These are phyloP conservation scores for Theobroma cacao DNA, from an alignment of 345 rosid species.

Conservation along the genomic window DNA sequence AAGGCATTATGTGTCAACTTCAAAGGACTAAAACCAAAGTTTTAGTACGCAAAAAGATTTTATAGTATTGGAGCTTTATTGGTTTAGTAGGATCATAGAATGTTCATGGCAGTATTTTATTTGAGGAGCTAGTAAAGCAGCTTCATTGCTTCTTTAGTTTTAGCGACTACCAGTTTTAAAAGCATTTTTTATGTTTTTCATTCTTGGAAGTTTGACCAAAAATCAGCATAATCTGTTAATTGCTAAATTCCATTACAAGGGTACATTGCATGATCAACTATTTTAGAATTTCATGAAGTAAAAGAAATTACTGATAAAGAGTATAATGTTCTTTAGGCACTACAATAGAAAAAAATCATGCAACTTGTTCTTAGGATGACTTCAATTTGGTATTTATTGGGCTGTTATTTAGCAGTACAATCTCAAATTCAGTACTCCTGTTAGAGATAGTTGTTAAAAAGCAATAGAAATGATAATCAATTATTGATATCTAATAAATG, in stretches of 20 bases:
- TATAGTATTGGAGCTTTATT: background rate
- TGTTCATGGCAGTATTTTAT: background rate
- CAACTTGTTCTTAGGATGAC: background rate
- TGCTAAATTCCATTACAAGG: background rate
- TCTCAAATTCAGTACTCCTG: background rate
- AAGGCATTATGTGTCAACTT: background rate
- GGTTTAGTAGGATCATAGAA: background rate
- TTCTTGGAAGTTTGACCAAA: background rate
- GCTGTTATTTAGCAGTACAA: background rate
- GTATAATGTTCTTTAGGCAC: background rate
- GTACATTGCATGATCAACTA: background rate
- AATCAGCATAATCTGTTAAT: background rate
- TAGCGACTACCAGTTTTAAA: background rate
- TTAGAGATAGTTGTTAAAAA: background rate
- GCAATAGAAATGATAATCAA: background rate
- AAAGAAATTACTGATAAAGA: background rate
- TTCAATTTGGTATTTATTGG: background rate
- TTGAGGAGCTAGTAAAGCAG: too few species aligned
- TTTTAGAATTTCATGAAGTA: background rate
- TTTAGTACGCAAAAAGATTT: background rate
- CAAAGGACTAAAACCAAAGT: background rate
- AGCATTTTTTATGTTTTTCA: background rate
- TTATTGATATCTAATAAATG: background rate
- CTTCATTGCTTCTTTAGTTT: background rate
- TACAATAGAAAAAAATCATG: too few species aligned